Conservation (phyloP, 192 early-diverging fungal genomes). For the Coemansia sp. region DNA sequence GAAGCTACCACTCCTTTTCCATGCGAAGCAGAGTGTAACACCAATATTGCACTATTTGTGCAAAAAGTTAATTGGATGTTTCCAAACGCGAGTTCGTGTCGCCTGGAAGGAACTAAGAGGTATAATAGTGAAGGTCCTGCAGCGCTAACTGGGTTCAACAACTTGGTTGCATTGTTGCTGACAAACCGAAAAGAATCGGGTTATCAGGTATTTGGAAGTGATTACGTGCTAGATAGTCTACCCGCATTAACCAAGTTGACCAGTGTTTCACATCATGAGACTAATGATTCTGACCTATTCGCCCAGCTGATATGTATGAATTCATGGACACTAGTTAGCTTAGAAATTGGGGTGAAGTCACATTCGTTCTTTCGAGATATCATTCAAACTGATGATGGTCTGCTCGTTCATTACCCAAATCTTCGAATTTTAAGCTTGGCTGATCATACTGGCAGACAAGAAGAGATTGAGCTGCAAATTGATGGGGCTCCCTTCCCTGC, state of each 20-base stretch:
- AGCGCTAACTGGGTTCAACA: neutral
- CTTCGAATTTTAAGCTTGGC: neutral
- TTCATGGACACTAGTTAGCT: neutral
- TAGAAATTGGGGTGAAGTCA: neutral
- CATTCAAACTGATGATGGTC: neutral
- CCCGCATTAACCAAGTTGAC: neutral
- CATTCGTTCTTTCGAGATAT: neutral
- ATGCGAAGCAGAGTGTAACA: neutral
- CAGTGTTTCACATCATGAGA: neutral
- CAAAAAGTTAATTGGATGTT: neutral
- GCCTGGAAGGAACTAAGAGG: neutral
- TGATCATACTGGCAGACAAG: neutral
- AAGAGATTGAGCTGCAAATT: neutral
- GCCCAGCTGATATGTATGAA: neutral
- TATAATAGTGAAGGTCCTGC: neutral
- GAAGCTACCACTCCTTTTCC: neutral
- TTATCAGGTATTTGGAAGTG: neutral
- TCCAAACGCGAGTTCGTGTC: neutral
- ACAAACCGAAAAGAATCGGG: neutral
- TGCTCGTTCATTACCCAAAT: neutral
- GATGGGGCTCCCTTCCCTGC: neutral
- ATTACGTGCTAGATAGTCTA: neutral
- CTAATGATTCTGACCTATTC: neutral
- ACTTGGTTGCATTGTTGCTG: neutral
- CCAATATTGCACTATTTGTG: neutral